Percentiles rank a stretch among this genome's conserved stretches.
These are phyloP conservation scores for Ramaria sp. DNA, from an alignment of 768 basidiomycete species.

Conservation along the genomic window DNA sequence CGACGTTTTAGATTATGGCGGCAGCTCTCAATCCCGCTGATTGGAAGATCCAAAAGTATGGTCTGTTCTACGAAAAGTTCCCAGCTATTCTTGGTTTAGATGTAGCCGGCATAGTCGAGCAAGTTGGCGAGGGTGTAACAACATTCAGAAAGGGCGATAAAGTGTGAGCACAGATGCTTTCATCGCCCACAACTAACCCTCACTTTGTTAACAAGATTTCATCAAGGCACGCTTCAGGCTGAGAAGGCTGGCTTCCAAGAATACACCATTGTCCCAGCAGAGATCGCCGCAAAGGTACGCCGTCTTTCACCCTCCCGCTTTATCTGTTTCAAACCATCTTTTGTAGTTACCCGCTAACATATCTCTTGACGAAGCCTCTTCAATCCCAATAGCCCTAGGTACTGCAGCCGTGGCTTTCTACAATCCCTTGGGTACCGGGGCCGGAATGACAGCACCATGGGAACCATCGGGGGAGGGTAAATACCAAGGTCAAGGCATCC, in stretches of 20 bases:
- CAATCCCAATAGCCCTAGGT: constrained; percentile 36
- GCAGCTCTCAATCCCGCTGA: constrained; percentile 44
- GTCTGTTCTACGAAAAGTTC: constrained; percentile 27
- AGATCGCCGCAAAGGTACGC: constrained; percentile 29
- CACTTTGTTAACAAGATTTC: constrained; percentile 13
- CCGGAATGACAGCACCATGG: constrained; percentile 26
- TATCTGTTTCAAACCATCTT: neutral
- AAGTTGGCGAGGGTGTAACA: constrained; percentile 40
- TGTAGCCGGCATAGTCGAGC: constrained; percentile 38
- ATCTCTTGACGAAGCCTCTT: constrained; percentile 37
- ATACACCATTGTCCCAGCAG: constrained; percentile 30
- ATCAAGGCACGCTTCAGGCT: constrained; percentile 22
- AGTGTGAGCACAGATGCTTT: constrained; percentile 28
- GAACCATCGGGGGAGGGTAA: constrained; percentile 26
- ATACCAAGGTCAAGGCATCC: constrained; percentile 32
- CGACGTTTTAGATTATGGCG: constrained; percentile 14
- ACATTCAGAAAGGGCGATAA: constrained; percentile 39
- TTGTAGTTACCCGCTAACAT: constrained; percentile 35
- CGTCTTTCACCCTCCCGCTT: neutral
- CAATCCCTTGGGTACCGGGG: constrained; percentile 18
- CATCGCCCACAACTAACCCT: neutral
- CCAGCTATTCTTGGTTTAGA: constrained; percentile 40
- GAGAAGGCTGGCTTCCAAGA: constrained; percentile 29
- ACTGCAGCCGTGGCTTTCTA: constrained; percentile 44
- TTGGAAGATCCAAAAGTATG: constrained; percentile 36